Evolutionary conservation across 805 yeast genomes (phyloP).

Genomic region (Candida vaughaniae): DNA sequence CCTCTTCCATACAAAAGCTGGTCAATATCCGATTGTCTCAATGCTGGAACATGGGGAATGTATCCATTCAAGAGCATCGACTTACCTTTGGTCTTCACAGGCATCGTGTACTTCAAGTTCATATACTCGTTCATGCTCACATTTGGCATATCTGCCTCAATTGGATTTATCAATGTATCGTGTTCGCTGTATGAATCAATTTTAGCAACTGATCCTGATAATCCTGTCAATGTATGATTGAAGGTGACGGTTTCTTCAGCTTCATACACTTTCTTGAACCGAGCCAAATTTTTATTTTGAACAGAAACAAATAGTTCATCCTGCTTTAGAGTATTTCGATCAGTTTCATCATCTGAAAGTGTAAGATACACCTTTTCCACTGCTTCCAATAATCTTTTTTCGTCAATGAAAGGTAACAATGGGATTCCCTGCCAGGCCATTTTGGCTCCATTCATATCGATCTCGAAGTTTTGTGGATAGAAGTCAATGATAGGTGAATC

Average conservation of each 20-base stretch:
- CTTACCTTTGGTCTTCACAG: conserved; percentile 61
- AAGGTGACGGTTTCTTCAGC: conserved; percentile 35
- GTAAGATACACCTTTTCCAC: conserved; percentile 64
- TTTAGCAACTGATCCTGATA: conserved; percentile 55
- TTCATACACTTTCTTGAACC: conserved; percentile 40
- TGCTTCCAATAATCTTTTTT: conserved; percentile 61
- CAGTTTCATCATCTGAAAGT: conserved; percentile 64
- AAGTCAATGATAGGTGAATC: conserved; percentile 86
- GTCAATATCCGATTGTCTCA: conserved; percentile 70
- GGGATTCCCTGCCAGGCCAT: conserved; percentile 97
- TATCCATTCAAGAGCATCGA: conserved; percentile 84
- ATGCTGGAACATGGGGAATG: conserved; percentile 57
- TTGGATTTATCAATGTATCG: conserved; percentile 42
- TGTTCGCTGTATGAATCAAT: conserved; percentile 34
- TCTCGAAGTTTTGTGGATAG: conserved; percentile 82
- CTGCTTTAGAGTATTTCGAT: conserved; percentile 67
- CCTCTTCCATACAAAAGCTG: conserved; percentile 49
- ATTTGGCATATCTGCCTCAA: conserved; percentile 48
- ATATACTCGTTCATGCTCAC: conserved; percentile 41
- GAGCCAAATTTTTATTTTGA: conserved; percentile 50
- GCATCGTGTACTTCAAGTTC: conserved; percentile 57
- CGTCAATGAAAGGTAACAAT: conserved; percentile 86
- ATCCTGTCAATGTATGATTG: conserved; percentile 50
- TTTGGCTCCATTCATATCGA: conserved; percentile 94
- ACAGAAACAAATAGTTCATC: conserved; percentile 71